Base-by-base conservation (phyloP, 164 flowering plant species). In the Vitis labrusca region DNA sequence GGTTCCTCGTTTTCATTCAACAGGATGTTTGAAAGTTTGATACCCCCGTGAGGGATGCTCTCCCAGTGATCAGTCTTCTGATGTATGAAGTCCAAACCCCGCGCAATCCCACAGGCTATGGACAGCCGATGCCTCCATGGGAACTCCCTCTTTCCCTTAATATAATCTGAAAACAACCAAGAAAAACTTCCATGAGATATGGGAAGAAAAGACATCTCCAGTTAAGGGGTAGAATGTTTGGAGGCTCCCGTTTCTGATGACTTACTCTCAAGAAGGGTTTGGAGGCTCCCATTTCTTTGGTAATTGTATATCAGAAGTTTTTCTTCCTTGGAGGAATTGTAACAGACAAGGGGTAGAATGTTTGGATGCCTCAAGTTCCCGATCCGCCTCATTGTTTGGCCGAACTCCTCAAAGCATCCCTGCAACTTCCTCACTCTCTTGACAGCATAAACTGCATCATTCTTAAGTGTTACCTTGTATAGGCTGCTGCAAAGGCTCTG, bases 1-100 rank as follows among this genome's bases (percentile, higher is more conserved):
- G 90, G 85, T 63, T 80, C 88, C 44, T 77, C 76, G 10, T 72
- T 67, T 44, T 85, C 89, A 23, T 71, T 67, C 61, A 89, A 47
- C 47, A 86, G 61, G 60, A 89, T 82, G 49, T 88, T 88, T 50
- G 93, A 89, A 14, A 77, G 88, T 74, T 88, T 88, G 4, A 89
- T 72, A 66, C 83, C 86, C 47, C 90, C 93, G 79, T 85, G 93
- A 12, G 85, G 84, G 60, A 81, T 78, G 23, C 14, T 63, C 58
- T 80, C 77, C 8, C 51, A 15, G 0, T 47, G 63, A 11, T 62
- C 27, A 12, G 68, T 52, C 8, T 69, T 73, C 27, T 73, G 76
- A 58, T 85, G 71, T 61, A 88, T 78, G 75, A 74, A 84, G 57
- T 72, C 74, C 73, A 88, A 54, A 3, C 85, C 90, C 64, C 74